phyloP scores from a whole-genome alignment of 805 yeast species.

The Candida multigemmis region DNA sequence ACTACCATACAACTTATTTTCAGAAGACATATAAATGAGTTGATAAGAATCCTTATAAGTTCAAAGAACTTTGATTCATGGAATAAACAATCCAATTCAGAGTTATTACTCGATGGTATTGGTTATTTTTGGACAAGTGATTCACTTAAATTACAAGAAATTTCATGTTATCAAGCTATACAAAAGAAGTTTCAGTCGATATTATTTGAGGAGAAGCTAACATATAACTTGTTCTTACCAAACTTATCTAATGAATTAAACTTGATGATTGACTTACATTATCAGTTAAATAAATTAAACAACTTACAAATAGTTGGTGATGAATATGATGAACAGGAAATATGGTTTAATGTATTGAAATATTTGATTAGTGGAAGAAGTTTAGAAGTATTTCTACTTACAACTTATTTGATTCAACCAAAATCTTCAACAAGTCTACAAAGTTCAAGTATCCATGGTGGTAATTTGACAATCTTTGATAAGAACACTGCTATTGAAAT shows the following conservation, averaged over 20 bases:
- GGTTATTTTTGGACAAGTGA: constrained; percentile 37
- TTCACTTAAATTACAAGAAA: constrained; percentile 27
- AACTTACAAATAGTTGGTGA: constrained; percentile 10
- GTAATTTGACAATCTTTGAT: constrained; percentile 31
- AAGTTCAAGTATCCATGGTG: constrained; percentile 27
- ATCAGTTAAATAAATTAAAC: constrained; percentile 29
- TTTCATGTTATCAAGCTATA: constrained; percentile 31
- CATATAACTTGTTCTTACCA: constrained; percentile 23
- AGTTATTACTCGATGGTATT: constrained; percentile 29
- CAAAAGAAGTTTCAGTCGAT: constrained; percentile 25
- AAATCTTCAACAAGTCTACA: constrained; percentile 28
- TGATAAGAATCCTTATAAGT: constrained; percentile 26
- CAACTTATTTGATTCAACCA: constrained; percentile 34
- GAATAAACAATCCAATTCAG: constrained; percentile 6
- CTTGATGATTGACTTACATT: constrained; percentile 33
- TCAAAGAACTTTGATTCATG: constrained; percentile 24
- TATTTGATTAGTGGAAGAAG: constrained; percentile 33
- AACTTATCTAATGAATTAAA: constrained; percentile 31
- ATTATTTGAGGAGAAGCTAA: constrained; percentile 19
- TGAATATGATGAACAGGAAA: constrained; percentile 21
- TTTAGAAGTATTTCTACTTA: constrained; percentile 27
- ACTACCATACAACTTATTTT: constrained; percentile 35
- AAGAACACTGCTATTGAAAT: constrained; percentile 37
- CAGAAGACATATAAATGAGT: constrained; percentile 36
- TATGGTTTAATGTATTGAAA: constrained; percentile 35